A percentile compares a stretch with the other conserved stretches of the same genome.
These are phyloP conservation scores for Penicillium fuscoglaucum DNA, from an alignment of 2,329 filamentous ascomycete genomes.

Conservation along the genomic window DNA sequence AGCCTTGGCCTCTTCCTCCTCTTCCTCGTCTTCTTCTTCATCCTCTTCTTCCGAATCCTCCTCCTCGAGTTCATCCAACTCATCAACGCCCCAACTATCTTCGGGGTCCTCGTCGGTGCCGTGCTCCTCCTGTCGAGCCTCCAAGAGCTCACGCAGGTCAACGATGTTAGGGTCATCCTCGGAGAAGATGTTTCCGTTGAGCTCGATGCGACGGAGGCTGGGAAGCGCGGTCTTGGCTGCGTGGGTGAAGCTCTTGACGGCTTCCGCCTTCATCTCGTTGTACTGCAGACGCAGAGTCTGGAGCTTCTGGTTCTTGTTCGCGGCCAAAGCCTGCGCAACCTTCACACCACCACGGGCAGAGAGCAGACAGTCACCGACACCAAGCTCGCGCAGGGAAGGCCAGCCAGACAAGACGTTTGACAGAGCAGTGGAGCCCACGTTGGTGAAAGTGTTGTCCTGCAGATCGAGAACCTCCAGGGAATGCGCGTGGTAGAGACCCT, in stretches of 20 bases:
- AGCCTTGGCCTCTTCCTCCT: slow-evolving; percentile 57
- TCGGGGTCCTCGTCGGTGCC: slow-evolving; percentile 65
- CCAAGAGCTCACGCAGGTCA: slow-evolving; percentile 68
- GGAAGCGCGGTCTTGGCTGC: slow-evolving; percentile 71
- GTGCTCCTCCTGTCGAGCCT: slow-evolving; percentile 72
- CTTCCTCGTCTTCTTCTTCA: slow-evolving; percentile 69
- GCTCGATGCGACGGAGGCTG: slow-evolving; percentile 77
- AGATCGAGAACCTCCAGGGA: slow-evolving; percentile 77
- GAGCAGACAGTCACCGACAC: slow-evolving; percentile 84
- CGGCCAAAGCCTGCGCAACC: slow-evolving; percentile 69
- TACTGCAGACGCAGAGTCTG: slow-evolving; percentile 83
- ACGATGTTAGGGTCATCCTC: slow-evolving; percentile 77
- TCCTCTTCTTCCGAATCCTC: slow-evolving; percentile 68
- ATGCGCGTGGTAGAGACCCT: slow-evolving; percentile 72
- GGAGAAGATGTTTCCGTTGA: slow-evolving; percentile 93
- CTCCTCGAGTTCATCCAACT: slow-evolving; percentile 81
- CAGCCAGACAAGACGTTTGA: slow-evolving; percentile 73
- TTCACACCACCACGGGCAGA: slow-evolving; percentile 73
- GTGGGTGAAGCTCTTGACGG: slow-evolving; percentile 68
- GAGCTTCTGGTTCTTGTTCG: slow-evolving; percentile 75
- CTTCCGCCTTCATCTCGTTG: slow-evolving; percentile 85
- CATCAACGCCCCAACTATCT: slow-evolving; percentile 81
- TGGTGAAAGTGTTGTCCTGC: slow-evolving; percentile 96
- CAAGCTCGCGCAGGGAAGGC: slow-evolving; percentile 76
- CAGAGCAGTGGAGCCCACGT: slow-evolving; percentile 74